Base-by-base conservation (phyloP, 2,329 filamentous ascomycete species). In the Ilyonectria sp. region DNA sequence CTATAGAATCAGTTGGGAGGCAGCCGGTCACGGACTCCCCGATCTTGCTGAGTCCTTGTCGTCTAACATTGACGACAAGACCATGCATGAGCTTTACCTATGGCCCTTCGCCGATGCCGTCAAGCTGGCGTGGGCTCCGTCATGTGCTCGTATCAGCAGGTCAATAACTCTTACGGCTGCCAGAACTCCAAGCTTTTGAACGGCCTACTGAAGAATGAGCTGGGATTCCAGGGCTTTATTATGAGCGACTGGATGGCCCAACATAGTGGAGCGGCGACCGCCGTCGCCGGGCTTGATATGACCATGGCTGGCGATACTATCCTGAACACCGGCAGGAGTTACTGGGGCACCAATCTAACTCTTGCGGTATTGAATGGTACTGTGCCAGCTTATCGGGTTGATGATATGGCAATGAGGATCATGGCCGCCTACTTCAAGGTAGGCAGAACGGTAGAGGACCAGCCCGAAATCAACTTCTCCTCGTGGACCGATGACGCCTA, bases 151-250 rank as follows among this genome's bases (percentile, higher is more conserved):
- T 59, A 44, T 29, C 43, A 59, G 46, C 33, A 59, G 13, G 9
- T 35, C 56, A 59, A 50, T 43, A 89, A 90, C 13, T 35, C 33
- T 2, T 35, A 35, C 13, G 33, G 72, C 80, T 90, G 3, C 23
- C 23, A 23, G 23, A 23, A 23, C 23, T 23, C 23, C 23, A 23
- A 23, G 23, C 23, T 23, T 23, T 84, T 92, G 61, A 93, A 93
- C 72, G 89, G 88, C 0, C 81, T 94, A 1, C 81, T 94, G 9
- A 94, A 94, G 71, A 90, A 91, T 44, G 91, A 94, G 77, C 82
- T 93, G 33, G 90, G 90, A 9, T 21, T 59, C 8, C 56, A 44
- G 6, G 49, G 49, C 44, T 43, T 50, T 6, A 59, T 49, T 26
- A 35, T 35, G 33, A 10, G 9, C 33, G 33, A 13, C 13, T 35